These are phyloP conservation scores for Leavenworthia alabamica DNA, from an alignment of 345 rosid genomes.

Conservation along the genomic window DNA sequence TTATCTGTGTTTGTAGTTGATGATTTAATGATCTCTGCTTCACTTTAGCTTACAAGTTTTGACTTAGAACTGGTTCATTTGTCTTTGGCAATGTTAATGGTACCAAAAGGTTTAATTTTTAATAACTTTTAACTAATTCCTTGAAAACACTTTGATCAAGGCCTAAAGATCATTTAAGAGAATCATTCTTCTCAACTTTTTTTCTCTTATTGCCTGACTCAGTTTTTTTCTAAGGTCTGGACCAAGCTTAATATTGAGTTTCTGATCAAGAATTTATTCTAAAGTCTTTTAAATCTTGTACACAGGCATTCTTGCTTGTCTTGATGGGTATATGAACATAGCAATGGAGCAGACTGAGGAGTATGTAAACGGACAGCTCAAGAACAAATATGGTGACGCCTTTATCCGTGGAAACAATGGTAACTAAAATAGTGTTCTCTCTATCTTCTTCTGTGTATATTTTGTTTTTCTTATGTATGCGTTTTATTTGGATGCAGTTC, in stretches of 20 bases:
- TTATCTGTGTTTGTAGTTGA: not conserved
- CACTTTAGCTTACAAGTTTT: not conserved
- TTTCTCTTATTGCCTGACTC: not conserved
- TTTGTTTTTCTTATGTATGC: not conserved
- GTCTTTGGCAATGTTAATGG: not conserved
- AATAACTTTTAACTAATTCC: not conserved
- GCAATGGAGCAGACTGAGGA: constrained; percentile 95
- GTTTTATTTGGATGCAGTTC: constrained; percentile 49
- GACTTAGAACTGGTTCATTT: not conserved
- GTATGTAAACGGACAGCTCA: constrained; percentile 77
- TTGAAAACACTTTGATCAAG: not conserved
- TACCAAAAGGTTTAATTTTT: not conserved
- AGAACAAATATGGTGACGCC: constrained; percentile 83
- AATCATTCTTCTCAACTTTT: not conserved
- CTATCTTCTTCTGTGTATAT: not conserved
- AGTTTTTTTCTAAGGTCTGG: not conserved
- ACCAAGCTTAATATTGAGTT: not conserved
- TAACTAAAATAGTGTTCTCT: constrained; percentile 17
- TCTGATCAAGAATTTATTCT: no score
- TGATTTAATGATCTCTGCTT: not conserved
- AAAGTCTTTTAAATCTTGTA: no score
- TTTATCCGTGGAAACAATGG: constrained; percentile 85
- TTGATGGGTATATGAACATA: constrained; percentile 81
- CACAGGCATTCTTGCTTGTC: constrained; percentile 65
- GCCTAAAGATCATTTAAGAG: not conserved